These are phyloP conservation scores for Cutaneotrichosporon mucoides DNA, from an alignment of 1,284 basidiomycete species.

Conservation along the genomic window DNA sequence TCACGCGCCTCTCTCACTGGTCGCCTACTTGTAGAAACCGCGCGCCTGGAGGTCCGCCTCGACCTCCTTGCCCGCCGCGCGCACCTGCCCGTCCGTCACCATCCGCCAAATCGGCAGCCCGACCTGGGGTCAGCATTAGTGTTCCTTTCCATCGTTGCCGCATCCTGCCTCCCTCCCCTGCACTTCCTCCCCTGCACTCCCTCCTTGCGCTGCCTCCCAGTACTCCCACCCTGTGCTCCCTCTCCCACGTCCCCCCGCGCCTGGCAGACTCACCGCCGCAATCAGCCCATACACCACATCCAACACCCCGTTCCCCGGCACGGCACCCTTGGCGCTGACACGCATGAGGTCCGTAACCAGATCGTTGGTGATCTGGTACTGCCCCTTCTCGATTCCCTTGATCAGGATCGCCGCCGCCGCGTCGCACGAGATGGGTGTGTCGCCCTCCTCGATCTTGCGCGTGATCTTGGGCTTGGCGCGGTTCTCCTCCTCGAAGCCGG, in stretches of 20 bases:
- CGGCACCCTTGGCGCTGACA: slow-evolving; percentile 62
- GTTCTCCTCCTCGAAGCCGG: slow-evolving; percentile 76
- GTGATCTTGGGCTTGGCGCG: slow-evolving; percentile 75
- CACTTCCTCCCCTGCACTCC: too few relatives aligned
- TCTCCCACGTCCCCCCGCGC: too few relatives aligned
- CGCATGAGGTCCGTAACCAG: slow-evolving; percentile 66
- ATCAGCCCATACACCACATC: slow-evolving; percentile 56
- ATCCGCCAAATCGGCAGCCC: slow-evolving; percentile 50
- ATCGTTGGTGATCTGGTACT: slow-evolving; percentile 73
- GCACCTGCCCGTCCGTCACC: slow-evolving; percentile 33
- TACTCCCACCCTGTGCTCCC: too few relatives aligned
- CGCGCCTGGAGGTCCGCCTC: slow-evolving; percentile 25
- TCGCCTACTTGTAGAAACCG: slow-evolving; percentile 14
- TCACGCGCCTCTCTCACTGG: too few relatives aligned
- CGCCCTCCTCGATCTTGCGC: slow-evolving; percentile 73
- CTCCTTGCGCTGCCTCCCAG: too few relatives aligned
- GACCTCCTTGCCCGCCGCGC: slow-evolving; percentile 18
- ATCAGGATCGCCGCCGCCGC: slow-evolving; percentile 62
- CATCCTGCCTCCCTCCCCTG: too few relatives aligned
- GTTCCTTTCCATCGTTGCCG: too few relatives aligned
- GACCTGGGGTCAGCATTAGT: slow-evolving; percentile 22
- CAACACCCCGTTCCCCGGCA: slow-evolving; percentile 61
- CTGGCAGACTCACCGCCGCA: not conserved
- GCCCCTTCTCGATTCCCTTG: slow-evolving; percentile 65
- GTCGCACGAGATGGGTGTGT: slow-evolving; percentile 64